phyloP scores from a whole-genome alignment of 164 flowering plant species.

The Vitis amurensis region DNA sequence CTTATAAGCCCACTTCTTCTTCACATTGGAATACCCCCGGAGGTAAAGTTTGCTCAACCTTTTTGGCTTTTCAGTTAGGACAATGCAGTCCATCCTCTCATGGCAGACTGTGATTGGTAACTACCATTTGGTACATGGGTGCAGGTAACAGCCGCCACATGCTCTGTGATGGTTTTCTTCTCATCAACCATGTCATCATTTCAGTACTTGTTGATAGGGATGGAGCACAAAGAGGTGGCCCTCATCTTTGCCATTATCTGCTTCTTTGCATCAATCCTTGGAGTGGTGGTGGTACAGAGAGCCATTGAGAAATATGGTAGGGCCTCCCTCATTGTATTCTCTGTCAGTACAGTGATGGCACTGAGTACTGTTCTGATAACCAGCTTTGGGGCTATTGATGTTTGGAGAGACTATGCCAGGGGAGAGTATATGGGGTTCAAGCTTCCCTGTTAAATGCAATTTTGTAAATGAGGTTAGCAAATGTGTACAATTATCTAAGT shows the following conservation, averaged over 20 bases:
- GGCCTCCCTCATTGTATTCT: constrained; percentile 65
- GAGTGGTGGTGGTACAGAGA: constrained; percentile 44
- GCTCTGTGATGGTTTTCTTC: constrained; percentile 77
- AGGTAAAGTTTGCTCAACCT: constrained; percentile 33
- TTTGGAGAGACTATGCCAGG: constrained; percentile 41
- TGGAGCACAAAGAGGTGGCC: constrained; percentile 43
- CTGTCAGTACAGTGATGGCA: constrained; percentile 64
- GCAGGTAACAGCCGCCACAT: constrained; percentile 73
- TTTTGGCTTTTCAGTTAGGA: background rate
- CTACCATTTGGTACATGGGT: background rate
- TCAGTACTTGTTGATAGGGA: constrained; percentile 58
- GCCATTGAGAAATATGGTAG: constrained; percentile 47
- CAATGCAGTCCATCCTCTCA: background rate
- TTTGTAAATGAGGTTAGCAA: background rate
- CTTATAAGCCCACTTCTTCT: constrained; percentile 78
- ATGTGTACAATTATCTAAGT: too few species aligned
- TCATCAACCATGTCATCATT: constrained; percentile 72
- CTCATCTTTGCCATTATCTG: constrained; percentile 40
- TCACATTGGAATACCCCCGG: constrained; percentile 62
- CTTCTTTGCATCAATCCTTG: constrained; percentile 51
- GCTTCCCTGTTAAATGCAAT: constrained; percentile 43
- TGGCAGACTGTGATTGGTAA: too few species aligned
- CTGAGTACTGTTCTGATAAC: constrained; percentile 61
- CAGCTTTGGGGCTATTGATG: constrained; percentile 48
- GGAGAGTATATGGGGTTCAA: constrained; percentile 68